Evolutionary conservation across 345 rosid species (phyloP).

Genomic region (Sisymbrium altissimum): DNA sequence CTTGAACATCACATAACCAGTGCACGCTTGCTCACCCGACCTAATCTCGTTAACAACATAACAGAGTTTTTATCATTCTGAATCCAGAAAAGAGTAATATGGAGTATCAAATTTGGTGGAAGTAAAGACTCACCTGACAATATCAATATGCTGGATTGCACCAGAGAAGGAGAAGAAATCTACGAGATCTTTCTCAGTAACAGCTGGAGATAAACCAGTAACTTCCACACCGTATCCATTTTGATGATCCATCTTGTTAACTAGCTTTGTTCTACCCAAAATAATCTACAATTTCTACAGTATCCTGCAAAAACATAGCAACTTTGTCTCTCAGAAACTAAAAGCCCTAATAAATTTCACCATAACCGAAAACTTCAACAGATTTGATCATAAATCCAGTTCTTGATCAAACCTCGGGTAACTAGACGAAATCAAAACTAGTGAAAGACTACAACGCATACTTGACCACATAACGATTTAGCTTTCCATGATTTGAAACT

Average conservation of each 20-base stretch:
- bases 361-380: background rate
- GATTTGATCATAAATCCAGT: background rate
- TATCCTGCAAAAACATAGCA: background rate
- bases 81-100: background rate
- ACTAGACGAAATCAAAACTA: background rate
- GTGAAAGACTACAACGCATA: background rate
- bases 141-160: conserved; percentile 53
- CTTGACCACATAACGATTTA: background rate
- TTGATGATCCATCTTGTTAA: conserved; percentile 45
- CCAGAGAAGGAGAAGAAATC: conserved; percentile 83
- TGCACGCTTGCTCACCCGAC: conserved; percentile 35
- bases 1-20: conserved; percentile 75
- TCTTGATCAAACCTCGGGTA: background rate
- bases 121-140: conserved; percentile 47
- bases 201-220: conserved; percentile 63
- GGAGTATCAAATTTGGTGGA: background rate
- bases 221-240: conserved; percentile 57
- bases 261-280: background rate
- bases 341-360: background rate
- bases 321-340: background rate
- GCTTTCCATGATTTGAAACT: background rate
- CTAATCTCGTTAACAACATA: background rate
- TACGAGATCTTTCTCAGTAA: conserved; percentile 55
- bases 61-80: background rate
- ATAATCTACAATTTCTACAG: background rate